Evolutionary conservation across 768 basidiomycete species (phyloP).

Genomic region (Daedalea quercina): DNA sequence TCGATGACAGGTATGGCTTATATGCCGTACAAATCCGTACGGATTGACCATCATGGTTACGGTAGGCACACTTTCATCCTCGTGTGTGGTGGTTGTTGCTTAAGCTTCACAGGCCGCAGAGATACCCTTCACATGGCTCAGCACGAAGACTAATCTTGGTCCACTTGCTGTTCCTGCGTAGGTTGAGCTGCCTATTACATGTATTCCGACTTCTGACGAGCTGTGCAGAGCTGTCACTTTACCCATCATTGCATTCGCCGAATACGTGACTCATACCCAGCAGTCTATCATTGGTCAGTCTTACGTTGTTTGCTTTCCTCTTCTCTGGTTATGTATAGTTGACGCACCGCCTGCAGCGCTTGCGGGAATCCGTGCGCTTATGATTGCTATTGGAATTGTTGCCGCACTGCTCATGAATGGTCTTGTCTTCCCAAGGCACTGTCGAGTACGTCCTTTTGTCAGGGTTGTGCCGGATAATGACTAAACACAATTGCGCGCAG

Average conservation of each 20-base stretch:
- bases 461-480: background rate
- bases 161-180: constrained; percentile 40
- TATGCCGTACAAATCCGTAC: constrained; percentile 35
- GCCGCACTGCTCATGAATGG: constrained; percentile 38
- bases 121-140: constrained; percentile 38
- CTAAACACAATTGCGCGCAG: constrained; percentile 16
- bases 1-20: constrained; percentile 26
- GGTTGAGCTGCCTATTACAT: constrained; percentile 7
- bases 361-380: constrained; percentile 30
- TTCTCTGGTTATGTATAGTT: background rate
- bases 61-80: constrained; percentile 22
- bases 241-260: constrained; percentile 33
- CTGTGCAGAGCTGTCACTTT: constrained; percentile 32
- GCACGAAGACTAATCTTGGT: constrained; percentile 30
- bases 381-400: constrained; percentile 40
- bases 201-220: background rate
- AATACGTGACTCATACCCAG: constrained; percentile 18
- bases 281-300: constrained; percentile 26
- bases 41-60: constrained; percentile 34
- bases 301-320: background rate
- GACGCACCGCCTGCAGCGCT: constrained; percentile 24
- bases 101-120: constrained; percentile 31
- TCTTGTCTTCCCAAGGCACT: constrained; percentile 40
- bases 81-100: background rate
- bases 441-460: constrained; percentile 26